Conservation (phyloP, 2,329 filamentous ascomycete genomes). For the Metarhizium humberi region DNA sequence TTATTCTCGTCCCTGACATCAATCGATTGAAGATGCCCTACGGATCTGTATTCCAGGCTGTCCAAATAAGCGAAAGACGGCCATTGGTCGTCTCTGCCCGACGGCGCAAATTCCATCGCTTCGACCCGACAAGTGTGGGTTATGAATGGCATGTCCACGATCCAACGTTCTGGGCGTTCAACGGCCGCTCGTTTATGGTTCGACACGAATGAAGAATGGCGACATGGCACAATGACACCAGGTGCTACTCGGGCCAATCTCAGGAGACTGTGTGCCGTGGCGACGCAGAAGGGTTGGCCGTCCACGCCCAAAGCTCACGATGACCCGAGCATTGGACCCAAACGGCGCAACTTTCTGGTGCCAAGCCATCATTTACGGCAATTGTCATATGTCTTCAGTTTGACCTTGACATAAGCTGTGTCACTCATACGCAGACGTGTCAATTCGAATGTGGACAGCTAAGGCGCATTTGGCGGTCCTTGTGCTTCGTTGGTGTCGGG, state of each 20-base stretch:
- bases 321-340: background rate
- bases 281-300: background rate
- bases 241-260: background rate
- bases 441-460: background rate
- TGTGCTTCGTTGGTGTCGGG: background rate
- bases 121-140: too few relatives aligned
- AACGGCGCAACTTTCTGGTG: background rate
- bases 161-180: too few relatives aligned
- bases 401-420: background rate
- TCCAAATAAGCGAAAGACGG: too few relatives aligned
- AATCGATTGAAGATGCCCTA: too few relatives aligned
- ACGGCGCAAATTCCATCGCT: too few relatives aligned
- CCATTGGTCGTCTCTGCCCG: too few relatives aligned
- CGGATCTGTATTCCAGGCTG: too few relatives aligned
- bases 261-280: background rate
- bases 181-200: background rate
- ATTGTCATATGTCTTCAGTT: background rate
- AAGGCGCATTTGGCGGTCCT: background rate
- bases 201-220: background rate
- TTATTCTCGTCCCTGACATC: too few relatives aligned
- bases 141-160: too few relatives aligned
- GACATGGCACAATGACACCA: background rate
- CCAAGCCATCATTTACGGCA: background rate
- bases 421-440: background rate
- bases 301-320: background rate